Base-by-base conservation (phyloP, 192 early-diverging fungal genomes). In the Backusella tarrabulga region DNA sequence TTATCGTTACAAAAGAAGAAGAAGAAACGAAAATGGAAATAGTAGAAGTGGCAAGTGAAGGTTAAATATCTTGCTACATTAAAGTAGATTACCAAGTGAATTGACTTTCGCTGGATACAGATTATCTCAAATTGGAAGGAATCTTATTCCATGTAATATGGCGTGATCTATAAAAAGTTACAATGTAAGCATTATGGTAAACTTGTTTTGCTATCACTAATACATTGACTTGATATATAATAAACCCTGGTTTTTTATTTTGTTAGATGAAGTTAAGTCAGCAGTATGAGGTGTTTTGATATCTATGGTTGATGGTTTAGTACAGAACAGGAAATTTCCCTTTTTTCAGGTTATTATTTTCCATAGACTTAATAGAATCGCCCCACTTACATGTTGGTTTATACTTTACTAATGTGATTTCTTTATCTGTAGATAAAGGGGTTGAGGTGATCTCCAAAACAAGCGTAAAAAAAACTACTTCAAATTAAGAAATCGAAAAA, bases 331-430 rank as follows among this genome's bases (percentile, higher is more conserved):
- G 56, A 4, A 29, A n/a, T 11, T 63, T 63, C 21, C 23, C 19
- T 60, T 60, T 60, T 50, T 50, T 50, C 6, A 50, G 92, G 71
- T 72, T 50, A 46, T 72, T 17, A 41, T 14, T 14, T 50, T 50
- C 17, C 15, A 44, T 44, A 50, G 17, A 50, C 19, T n/a, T 50
- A 23, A 29, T 66, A 32, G 11, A 6, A 12, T 26, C 26, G 32
- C 29, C 15, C 21, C 26, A 67, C n/a, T 50, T 50, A n/a, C 19
- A 50, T 50, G 15, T n/a, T 50, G 6, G 46, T 50, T n/a, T 44
- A 17, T 17, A 14, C 4, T 44, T 44, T 14, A 44, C 38, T 40
- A 40, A 40, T 40, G 38, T 3, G 38, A 40, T 40, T 40, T 40
- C 38, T 15, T 29, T 29, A 3, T 63, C 26, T 63, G 11, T 12